Percentiles rank a stretch among this genome's conserved stretches.
Evolutionary conservation across 1,284 basidiomycete genomes (phyloP).

Genomic region (Rhodotorula sp.): DNA sequence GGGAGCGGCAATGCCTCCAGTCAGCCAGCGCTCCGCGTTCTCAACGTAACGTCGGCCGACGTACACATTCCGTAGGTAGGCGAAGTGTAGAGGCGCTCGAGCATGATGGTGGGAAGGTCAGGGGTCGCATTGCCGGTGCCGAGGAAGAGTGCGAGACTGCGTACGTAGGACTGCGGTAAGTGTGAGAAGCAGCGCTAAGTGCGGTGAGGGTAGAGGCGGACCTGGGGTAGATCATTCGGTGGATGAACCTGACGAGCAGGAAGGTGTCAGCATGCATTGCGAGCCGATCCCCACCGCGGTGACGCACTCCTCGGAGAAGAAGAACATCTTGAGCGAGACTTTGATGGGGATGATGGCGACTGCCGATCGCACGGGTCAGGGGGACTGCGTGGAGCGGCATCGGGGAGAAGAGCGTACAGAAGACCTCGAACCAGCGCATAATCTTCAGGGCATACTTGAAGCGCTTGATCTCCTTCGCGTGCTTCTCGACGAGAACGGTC

Average conservation of each 20-base stretch:
- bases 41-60: slow-evolving; percentile 44
- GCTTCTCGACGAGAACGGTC: slow-evolving; percentile 57
- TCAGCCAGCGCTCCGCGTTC: background rate
- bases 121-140: slow-evolving; percentile 53
- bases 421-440: slow-evolving; percentile 57
- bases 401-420: slow-evolving; percentile 47
- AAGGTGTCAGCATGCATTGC: background rate
- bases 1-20: background rate
- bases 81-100: slow-evolving; percentile 52
- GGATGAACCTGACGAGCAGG: slow-evolving; percentile 44
- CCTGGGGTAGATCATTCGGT: slow-evolving; percentile 51
- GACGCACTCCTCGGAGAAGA: slow-evolving; percentile 56
- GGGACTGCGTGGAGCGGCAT: no score
- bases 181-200: background rate
- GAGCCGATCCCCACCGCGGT: rapidly evolving
- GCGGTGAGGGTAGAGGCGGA: background rate
- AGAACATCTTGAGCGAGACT: slow-evolving; percentile 59
- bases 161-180: background rate
- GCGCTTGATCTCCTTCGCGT: slow-evolving; percentile 58
- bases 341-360: slow-evolving; percentile 60
- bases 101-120: slow-evolving; percentile 50
- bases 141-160: slow-evolving; percentile 49
- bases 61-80: slow-evolving; percentile 53
- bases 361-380: background rate
- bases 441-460: slow-evolving; percentile 59